phyloP scores from a whole-genome alignment of 2,329 filamentous ascomycete genomes.

The Aspergillus arachidicola region DNA sequence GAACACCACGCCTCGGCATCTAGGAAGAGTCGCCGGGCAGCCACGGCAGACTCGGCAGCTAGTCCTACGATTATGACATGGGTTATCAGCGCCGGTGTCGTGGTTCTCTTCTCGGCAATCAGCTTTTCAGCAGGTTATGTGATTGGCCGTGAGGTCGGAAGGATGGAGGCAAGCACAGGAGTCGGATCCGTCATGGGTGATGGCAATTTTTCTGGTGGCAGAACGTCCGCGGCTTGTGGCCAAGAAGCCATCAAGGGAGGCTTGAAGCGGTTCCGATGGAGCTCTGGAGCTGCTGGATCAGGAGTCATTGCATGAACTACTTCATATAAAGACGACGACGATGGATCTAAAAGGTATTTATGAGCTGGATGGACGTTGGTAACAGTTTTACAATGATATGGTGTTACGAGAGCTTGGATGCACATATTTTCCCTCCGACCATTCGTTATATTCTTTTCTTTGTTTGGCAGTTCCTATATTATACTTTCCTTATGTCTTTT shows the following conservation, averaged over 20 bases:
- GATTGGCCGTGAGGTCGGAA: conserved; percentile 61
- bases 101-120: conserved; percentile 65
- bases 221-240: conserved; percentile 43
- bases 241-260: conserved; percentile 50
- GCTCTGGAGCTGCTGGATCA: conserved; percentile 39
- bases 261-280: conserved; percentile 48
- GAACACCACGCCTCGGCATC: conserved; percentile 38
- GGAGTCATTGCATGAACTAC: conserved; percentile 37
- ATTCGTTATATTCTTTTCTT: not conserved
- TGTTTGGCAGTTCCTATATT: not conserved
- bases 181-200: conserved; percentile 30
- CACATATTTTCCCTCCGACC: not conserved
- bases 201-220: conserved; percentile 29
- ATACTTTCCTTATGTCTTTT: not conserved
- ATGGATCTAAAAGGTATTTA: not conserved
- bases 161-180: conserved; percentile 49
- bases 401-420: not conserved
- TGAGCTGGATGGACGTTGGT: not conserved
- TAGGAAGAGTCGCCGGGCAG: conserved; percentile 39
- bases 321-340: too few relatives aligned
- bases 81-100: conserved; percentile 66
- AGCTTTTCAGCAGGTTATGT: conserved; percentile 68
- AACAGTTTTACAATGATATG: not conserved
- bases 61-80: conserved; percentile 66
- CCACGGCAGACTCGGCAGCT: conserved; percentile 40